Evolutionary conservation across 331 rosid genomes (phyloP), one percentile per base, ranked within the genome.

Genomic region (Malus hybrid): DNA sequence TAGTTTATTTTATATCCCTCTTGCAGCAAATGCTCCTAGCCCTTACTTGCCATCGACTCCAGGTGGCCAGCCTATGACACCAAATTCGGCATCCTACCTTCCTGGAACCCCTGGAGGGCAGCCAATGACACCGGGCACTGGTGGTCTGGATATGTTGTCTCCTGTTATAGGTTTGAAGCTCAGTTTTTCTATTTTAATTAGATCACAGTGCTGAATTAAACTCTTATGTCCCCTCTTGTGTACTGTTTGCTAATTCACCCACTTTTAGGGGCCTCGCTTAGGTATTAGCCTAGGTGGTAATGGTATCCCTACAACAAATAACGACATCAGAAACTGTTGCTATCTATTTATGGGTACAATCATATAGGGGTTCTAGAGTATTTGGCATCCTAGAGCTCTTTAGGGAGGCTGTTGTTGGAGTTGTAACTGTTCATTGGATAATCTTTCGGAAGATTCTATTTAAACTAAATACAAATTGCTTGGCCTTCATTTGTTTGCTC

Each of bases 51-150:
- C 99, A 20, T 95, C 98, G 36, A 95, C 99, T 75, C 99, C 99
- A 19, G 99, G 97, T 83, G 98, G 99, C 64, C 98, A 92, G 87
- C 99, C 99, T 44, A 89, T 90, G 99, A 95, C 99, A 56, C 99
- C 99, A 78, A 95, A 89, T 82, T 89, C 99, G 14, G 98, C 86
- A 28, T 89, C 96, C 67, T 95, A 89, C 88, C 97, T 95, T 85
- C 99, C 99, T 29, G 97, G 99, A 46, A 95, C 99, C 52, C 99
- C 99, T 71, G 99, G 99, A 63, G 99, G 99, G 82, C 99, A 92
- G 83, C 99, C 99, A 18, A 95, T 95, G 99, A 95, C 99, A 64
- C 99, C 98, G 15, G 99, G 99, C 77, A 89, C 97, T 72, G 99
- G 96, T 71, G 97, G 97, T 76, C 80, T 95, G 77, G 99, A 95